phyloP scores from a whole-genome alignment of 441 rosid species.

The Pelargonium australe region DNA sequence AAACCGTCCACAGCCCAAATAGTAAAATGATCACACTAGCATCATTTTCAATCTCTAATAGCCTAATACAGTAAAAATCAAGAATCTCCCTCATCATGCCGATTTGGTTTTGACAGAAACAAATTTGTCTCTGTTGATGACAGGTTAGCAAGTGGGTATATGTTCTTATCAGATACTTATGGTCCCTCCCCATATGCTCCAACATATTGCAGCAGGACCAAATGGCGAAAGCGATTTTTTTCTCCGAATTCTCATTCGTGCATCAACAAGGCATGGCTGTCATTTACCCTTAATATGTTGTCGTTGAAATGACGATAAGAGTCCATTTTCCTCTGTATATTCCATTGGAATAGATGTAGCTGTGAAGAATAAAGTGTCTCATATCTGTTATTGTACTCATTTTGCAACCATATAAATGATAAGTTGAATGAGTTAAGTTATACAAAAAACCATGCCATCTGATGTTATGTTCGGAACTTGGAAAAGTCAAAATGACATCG shows the following conservation, averaged over 20 bases:
- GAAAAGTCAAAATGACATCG: background rate
- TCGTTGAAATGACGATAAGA: background rate
- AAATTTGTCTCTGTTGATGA: background rate
- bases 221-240: slow-evolving; percentile 3
- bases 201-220: slow-evolving; percentile 7
- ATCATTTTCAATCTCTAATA: background rate
- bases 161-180: slow-evolving; percentile 10
- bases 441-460: background rate
- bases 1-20: too few relatives aligned
- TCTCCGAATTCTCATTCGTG: background rate
- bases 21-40: background rate
- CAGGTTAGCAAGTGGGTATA: slow-evolving; percentile 17
- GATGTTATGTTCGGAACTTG: background rate
- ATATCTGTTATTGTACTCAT: background rate
- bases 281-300: background rate
- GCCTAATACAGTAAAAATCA: background rate
- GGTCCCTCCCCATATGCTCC: slow-evolving; percentile 15
- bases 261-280: slow-evolving; percentile 3
- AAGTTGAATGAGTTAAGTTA: background rate
- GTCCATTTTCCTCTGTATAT: background rate
- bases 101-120: background rate
- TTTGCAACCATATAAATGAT: background rate
- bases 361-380: slow-evolving; percentile 1
- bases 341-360: too few relatives aligned
- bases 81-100: background rate